Conservation (phyloP, 805 yeast species). For the Brettanomyces anomalus region DNA sequence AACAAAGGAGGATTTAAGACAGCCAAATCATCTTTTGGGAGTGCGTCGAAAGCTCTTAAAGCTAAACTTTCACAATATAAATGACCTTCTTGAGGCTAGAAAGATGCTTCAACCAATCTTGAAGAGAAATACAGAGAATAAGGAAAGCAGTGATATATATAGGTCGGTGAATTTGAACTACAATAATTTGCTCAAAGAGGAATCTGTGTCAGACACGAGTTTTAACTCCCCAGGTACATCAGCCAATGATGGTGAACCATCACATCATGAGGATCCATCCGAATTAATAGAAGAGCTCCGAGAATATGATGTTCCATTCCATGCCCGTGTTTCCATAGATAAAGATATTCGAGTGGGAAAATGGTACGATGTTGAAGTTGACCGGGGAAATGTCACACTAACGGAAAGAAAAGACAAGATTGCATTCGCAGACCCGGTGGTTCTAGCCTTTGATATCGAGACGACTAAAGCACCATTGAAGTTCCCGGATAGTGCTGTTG, state of each 20-base stretch:
- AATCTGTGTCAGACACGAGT: conserved; percentile 18
- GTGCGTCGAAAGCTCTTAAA: conserved; percentile 53
- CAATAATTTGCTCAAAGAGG: conserved; percentile 21
- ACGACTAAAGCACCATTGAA: conserved; percentile 94
- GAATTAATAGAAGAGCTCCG: conserved; percentile 69
- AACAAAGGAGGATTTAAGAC: conserved; percentile 66
- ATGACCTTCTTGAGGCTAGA: conserved; percentile 70
- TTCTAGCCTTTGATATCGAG: conserved; percentile 94
- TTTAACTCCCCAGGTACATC: conserved; percentile 9
- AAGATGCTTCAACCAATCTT: conserved; percentile 61
- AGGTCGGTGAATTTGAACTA: conserved; percentile 40
- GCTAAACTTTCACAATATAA: conserved; percentile 64
- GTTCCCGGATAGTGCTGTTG: conserved; percentile 86
- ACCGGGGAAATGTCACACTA: conserved; percentile 43
- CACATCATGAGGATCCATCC: conserved; percentile 39
- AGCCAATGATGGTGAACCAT: neutral
- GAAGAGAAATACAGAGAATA: conserved; percentile 51
- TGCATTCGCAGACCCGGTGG: conserved; percentile 96
- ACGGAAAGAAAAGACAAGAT: conserved; percentile 62
- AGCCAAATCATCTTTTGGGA: conserved; percentile 85
- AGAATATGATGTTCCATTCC: conserved; percentile 95
- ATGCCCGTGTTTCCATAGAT: conserved; percentile 94
- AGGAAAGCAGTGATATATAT: conserved; percentile 60
- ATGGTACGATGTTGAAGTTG: conserved; percentile 80
- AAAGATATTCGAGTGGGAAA: conserved; percentile 81